These are phyloP conservation scores for Aspergillus sp. DNA, from an alignment of 2,329 filamentous ascomycete genomes.

Conservation along the genomic window DNA sequence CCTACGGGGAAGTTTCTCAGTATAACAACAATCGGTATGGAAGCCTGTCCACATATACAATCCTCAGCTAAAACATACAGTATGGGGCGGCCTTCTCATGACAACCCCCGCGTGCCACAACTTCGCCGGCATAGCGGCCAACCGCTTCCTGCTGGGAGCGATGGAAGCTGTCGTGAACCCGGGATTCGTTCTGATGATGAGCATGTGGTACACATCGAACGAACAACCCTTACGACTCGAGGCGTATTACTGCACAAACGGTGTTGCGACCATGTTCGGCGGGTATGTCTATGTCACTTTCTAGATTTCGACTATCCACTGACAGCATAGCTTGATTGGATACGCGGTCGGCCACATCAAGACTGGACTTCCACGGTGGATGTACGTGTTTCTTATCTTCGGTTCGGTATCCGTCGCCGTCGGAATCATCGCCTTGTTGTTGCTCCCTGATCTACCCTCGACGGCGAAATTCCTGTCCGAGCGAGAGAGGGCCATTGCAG, in stretches of 20 bases:
- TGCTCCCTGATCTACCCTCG: constrained; percentile 46
- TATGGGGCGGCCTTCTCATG: constrained; percentile 48
- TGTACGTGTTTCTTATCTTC: constrained; percentile 60
- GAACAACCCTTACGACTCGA: constrained; percentile 55
- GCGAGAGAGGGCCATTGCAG: constrained; percentile 46
- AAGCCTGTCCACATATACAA: accelerated
- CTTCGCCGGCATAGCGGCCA: constrained; percentile 45
- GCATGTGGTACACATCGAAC: constrained; percentile 51
- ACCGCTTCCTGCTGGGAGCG: constrained; percentile 47
- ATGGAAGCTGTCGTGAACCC: constrained; percentile 52
- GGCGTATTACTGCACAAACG: constrained; percentile 59
- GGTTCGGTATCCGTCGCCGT: constrained; percentile 38
- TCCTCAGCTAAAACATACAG: not conserved
- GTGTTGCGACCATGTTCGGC: constrained; percentile 62
- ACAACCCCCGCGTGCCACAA: constrained; percentile 43
- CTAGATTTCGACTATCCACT: not conserved
- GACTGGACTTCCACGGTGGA: constrained; percentile 51
- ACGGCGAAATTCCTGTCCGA: constrained; percentile 45
- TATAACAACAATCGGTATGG: constrained; percentile 35
- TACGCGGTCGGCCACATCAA: constrained; percentile 62
- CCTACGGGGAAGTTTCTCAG: constrained; percentile 48
- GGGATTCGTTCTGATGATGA: constrained; percentile 51
- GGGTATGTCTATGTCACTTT: constrained; percentile 31
- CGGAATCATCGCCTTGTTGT: constrained; percentile 35
- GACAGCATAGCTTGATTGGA: constrained; percentile 43